These are phyloP conservation scores for Suhomyces anneliseae DNA, from an alignment of 1,139 yeast species.

Conservation along the genomic window DNA sequence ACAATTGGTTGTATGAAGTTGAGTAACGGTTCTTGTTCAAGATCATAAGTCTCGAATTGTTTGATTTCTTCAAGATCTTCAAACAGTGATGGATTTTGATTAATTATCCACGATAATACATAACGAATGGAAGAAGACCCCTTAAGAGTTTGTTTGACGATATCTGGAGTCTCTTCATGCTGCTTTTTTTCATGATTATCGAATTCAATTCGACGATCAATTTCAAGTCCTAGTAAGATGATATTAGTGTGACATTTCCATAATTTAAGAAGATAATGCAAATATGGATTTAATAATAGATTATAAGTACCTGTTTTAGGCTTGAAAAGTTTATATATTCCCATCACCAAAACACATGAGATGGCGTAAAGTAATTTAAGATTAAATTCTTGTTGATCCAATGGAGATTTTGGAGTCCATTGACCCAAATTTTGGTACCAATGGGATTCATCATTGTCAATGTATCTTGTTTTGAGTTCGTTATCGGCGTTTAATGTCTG, in stretches of 20 bases:
- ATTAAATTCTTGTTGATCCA: conserved; percentile 26
- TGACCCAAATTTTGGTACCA: conserved; percentile 41
- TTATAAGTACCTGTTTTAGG: conserved; percentile 28
- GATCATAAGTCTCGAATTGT: conserved; percentile 42
- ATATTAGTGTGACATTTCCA: conserved; percentile 68
- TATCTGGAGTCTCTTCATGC: conserved; percentile 45
- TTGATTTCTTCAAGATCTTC: conserved; percentile 19
- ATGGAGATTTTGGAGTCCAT: conserved; percentile 55
- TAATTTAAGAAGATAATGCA: conserved; percentile 51
- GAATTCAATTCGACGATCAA: conserved; percentile 61
- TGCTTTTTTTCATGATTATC: conserved; percentile 31
- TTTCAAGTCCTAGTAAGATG: conserved; percentile 57
- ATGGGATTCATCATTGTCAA: conserved; percentile 44
- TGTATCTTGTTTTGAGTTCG: conserved; percentile 43
- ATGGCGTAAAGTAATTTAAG: conserved; percentile 54
- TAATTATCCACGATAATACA: conserved; percentile 59
- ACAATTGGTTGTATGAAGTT: conserved; percentile 64
- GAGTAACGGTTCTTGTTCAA: conserved; percentile 52
- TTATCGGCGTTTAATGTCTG: conserved; percentile 45
- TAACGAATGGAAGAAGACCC: conserved; percentile 66
- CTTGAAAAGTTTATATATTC: conserved; percentile 51
- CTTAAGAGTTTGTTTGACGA: conserved; percentile 53
- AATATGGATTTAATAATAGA: conserved; percentile 58
- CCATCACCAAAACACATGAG: conserved; percentile 48
- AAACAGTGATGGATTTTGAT: conserved; percentile 40